These are phyloP conservation scores for Backusella morwellensis DNA, from an alignment of 192 early-diverging fungal species.

Conservation along the genomic window DNA sequence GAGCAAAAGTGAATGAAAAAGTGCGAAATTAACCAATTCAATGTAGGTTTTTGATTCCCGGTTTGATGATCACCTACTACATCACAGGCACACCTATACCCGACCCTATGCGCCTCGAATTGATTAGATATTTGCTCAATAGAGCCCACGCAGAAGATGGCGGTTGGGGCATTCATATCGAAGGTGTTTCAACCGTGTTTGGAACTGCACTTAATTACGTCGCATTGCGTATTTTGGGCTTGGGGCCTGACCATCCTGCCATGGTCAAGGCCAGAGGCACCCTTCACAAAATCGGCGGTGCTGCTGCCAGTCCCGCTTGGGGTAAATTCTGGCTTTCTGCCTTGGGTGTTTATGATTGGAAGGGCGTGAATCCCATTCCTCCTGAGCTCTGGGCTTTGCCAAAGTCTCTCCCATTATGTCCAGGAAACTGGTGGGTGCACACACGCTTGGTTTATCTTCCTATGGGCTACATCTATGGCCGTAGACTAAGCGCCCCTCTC, in stretches of 20 bases:
- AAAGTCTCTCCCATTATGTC: slow-evolving; percentile 74
- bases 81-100: slow-evolving; percentile 72
- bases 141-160: slow-evolving; percentile 83
- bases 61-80: slow-evolving; percentile 86
- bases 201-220: slow-evolving; percentile 96
- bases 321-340: slow-evolving; percentile 98
- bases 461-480: slow-evolving; percentile 92
- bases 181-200: slow-evolving; percentile 90
- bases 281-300: slow-evolving; percentile 85
- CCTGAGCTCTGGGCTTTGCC: slow-evolving; percentile 94
- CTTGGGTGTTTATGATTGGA: slow-evolving; percentile 92
- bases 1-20: neutral
- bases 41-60: slow-evolving; percentile 81
- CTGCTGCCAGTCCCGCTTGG: slow-evolving; percentile 87
- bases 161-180: slow-evolving; percentile 97
- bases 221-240: slow-evolving; percentile 81
- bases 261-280: slow-evolving; percentile 77
- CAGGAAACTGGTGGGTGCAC: slow-evolving; percentile 95
- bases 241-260: slow-evolving; percentile 83
- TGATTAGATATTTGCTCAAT: slow-evolving; percentile 85
- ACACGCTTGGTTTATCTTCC: slow-evolving; percentile 91
- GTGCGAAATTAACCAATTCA: neutral
- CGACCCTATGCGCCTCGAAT: slow-evolving; percentile 66
- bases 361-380: slow-evolving; percentile 94
- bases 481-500: slow-evolving; percentile 52